These are phyloP conservation scores for Solanum sitiens DNA, from an alignment of 257 asterid genomes.

Conservation along the genomic window DNA sequence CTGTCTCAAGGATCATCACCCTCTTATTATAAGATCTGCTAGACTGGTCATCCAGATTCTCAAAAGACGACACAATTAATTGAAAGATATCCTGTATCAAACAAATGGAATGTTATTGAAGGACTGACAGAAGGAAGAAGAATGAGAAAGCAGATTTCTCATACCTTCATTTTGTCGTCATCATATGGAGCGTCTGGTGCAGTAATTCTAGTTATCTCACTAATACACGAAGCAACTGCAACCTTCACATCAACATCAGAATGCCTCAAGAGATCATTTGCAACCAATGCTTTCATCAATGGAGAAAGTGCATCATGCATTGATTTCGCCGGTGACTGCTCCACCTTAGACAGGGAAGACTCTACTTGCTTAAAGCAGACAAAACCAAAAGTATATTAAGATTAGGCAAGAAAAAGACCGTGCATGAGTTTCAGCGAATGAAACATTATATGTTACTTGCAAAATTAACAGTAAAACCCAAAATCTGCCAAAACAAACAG, in stretches of 20 bases:
- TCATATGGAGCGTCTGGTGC: constrained; percentile 98
- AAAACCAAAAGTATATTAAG: neutral
- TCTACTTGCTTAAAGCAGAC: constrained; percentile 41
- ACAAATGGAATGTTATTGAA: constrained; percentile 10
- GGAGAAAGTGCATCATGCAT: constrained; percentile 66
- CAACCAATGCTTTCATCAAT: constrained; percentile 47
- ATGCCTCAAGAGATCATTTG: constrained; percentile 60
- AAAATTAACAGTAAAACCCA: neutral
- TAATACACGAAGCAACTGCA: constrained; percentile 89
- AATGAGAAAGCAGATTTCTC: neutral
- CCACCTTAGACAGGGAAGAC: constrained; percentile 63
- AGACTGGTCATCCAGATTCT: constrained; percentile 52
- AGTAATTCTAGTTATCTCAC: constrained; percentile 95
- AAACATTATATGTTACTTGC: neutral
- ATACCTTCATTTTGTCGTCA: constrained; percentile 92
- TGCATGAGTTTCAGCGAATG: neutral
- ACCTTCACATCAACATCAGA: constrained; percentile 71
- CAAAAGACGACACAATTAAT: constrained; percentile 82
- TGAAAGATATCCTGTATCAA: constrained; percentile 71
- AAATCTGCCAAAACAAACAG: neutral
- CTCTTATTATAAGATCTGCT: constrained; percentile 73
- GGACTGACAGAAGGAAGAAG: neutral
- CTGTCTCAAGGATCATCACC: constrained; percentile 78
- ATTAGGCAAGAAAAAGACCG: neutral
- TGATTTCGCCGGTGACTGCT: constrained; percentile 84